Evolutionary conservation across 1,284 basidiomycete genomes (phyloP).

Genomic region (Ustilago xerochloae): DNA sequence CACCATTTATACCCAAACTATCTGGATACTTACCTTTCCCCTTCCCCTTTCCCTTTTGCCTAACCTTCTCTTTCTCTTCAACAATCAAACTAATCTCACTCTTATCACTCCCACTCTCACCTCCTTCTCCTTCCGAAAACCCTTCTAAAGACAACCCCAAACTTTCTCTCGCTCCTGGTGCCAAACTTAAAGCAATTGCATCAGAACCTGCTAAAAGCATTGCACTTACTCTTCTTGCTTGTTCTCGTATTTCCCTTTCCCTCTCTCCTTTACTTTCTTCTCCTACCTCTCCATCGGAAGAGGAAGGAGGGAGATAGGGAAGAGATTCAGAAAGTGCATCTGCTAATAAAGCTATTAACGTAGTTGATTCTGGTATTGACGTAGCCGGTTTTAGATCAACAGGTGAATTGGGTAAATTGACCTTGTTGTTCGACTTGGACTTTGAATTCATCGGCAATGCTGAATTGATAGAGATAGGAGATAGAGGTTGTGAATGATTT

Average conservation of each 20-base stretch:
- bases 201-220: slow-evolving; percentile 51
- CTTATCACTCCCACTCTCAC: background rate
- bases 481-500: background rate
- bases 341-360: slow-evolving; percentile 34
- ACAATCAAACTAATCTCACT: background rate
- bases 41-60: background rate
- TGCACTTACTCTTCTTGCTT: slow-evolving; percentile 38
- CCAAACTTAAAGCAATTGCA: slow-evolving; percentile 39
- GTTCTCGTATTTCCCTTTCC: too few relatives aligned
- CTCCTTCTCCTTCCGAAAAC: slow-evolving; percentile 17
- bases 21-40: slow-evolving; percentile 7
- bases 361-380: slow-evolving; percentile 3
- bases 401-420: slow-evolving; percentile 14
- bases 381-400: background rate
- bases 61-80: too few relatives aligned
- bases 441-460: background rate
- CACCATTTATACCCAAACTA: background rate
- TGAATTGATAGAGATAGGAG: background rate
- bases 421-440: too few relatives aligned
- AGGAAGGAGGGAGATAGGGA: slow-evolving; percentile 17
- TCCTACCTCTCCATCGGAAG: slow-evolving; percentile 6
- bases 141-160: slow-evolving; percentile 34
- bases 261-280: slow-evolving; percentile 38
- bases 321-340: slow-evolving; percentile 43
- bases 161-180: slow-evolving; percentile 44